Evolutionary conservation across 2,329 filamentous ascomycete genomes (phyloP), one percentile per base, ranked within the genome.

Genomic region (Fusarium anguioides): DNA sequence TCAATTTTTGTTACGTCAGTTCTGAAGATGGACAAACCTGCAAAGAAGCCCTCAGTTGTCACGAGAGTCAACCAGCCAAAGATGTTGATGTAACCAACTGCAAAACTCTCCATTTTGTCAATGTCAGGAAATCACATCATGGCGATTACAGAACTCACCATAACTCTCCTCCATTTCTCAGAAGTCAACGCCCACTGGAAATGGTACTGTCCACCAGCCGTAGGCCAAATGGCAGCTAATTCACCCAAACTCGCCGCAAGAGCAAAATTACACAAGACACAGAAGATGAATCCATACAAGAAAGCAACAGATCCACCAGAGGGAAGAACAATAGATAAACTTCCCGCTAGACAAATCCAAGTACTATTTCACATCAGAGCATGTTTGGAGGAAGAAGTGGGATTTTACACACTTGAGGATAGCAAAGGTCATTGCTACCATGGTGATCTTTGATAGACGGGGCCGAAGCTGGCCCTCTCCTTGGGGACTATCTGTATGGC

Each of bases 131-230:
- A 3, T 4, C 9, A 0, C 4, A 0, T 7, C 4, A 6, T 4
- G 2, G 0, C 0, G 14, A 4, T 18, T 9, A 6, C 14, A 26
- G 5, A 10, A 24, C 70, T 24, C 54, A 80, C 79, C 74, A 79
- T 75, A 0, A 73, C 53, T 31, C 74, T 78, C 47, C 74, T 79
- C 80, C 80, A 82, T 18, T 64, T 69, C 1, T 79, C 74, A 4
- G 77, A 76, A 26, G 76, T 80, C 10, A 82, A 49, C 0, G 79
- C 78, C 61, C 79, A 81, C 4, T 79, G 79, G 24, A 81, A 81
- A 47, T 83, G 80, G 69, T 82, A 83, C 42, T 83, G 81, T 1
- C 81, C 81, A 9, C 81, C 81, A 0, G 81, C 79, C 0, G 81
- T 83, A 0, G 81, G 81, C 79, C 80, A 83, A 40, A 82, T 78